Conservation (phyloP, 2,329 filamentous ascomycete species). For the Thielaviopsis ethacetica region DNA sequence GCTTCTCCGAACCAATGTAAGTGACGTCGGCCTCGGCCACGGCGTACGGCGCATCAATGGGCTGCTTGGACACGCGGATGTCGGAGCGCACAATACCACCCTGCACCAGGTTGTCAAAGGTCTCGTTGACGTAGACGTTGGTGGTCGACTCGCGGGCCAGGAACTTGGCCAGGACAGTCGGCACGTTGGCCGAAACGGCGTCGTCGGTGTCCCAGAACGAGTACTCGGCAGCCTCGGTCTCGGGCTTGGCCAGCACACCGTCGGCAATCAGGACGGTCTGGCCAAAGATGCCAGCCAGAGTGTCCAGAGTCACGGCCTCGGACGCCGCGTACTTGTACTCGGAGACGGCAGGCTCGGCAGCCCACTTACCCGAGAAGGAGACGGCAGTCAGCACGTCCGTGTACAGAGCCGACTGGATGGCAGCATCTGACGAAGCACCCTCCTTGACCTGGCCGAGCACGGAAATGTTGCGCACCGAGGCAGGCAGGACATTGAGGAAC, state of each 20-base stretch:
- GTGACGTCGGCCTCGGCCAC: constrained; percentile 64
- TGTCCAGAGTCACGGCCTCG: constrained; percentile 37
- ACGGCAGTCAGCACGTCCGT: constrained; percentile 79
- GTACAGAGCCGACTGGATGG: constrained; percentile 71
- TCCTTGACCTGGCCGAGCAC: constrained; percentile 80
- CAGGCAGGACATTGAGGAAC: constrained; percentile 68
- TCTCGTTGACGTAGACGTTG: constrained; percentile 45
- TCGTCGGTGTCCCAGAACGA: constrained; percentile 85
- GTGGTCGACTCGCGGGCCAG: constrained; percentile 57
- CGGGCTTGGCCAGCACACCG: constrained; percentile 35
- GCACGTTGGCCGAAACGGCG: constrained; percentile 49
- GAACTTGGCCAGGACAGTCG: constrained; percentile 39
- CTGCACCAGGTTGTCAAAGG: constrained; percentile 47
- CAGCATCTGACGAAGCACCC: constrained; percentile 54
- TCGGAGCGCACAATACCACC: constrained; percentile 75
- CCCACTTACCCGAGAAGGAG: constrained; percentile 57
- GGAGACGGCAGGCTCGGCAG: constrained; percentile 45
- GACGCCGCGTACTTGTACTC: constrained; percentile 83
- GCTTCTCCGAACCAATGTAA: constrained; percentile 62
- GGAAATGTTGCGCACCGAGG: constrained; percentile 56
- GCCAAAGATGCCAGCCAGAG: constrained; percentile 31
- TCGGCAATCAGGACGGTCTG: constrained; percentile 35
- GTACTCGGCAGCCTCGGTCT: constrained; percentile 40
- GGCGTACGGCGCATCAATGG: constrained; percentile 70
- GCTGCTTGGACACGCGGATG: constrained; percentile 66